phyloP scores from a whole-genome alignment of 129 eudicot genomes.

The Flaveria robusta region DNA sequence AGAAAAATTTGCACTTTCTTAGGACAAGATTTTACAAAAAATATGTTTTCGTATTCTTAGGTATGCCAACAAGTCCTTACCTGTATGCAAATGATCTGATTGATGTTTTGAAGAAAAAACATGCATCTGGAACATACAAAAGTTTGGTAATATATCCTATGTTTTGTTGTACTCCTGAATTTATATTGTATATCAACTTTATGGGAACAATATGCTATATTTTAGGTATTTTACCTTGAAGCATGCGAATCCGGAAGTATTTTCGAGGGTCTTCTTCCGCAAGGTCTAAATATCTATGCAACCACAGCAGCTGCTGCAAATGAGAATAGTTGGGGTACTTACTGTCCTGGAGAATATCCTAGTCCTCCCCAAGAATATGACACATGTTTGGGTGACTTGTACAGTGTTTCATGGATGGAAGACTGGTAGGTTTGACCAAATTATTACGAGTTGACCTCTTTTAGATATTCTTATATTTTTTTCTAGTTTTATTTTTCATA shows the following conservation, averaged over 20 bases:
- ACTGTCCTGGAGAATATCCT: conserved; percentile 84
- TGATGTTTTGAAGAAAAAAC: conserved; percentile 71
- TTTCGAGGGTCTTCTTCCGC: conserved; percentile 87
- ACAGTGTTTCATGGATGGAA: conserved; percentile 98
- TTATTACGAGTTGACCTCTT: neutral
- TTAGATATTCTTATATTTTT: neutral
- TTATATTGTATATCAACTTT: conserved; percentile 11
- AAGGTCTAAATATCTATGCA: conserved; percentile 85
- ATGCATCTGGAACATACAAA: conserved; percentile 84
- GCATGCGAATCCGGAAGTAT: conserved; percentile 98
- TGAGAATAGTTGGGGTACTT: conserved; percentile 96
- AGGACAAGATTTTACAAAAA: neutral
- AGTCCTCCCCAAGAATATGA: conserved; percentile 85
- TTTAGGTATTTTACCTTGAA: conserved; percentile 89
- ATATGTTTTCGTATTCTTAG: conserved; percentile 34
- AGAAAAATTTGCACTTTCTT: neutral
- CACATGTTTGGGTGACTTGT: conserved; percentile 96
- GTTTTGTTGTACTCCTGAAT: neutral
- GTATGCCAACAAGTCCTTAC: conserved; percentile 83
- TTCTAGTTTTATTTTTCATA: neutral
- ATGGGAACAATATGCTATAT: conserved; percentile 12
- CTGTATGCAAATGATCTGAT: conserved; percentile 71
- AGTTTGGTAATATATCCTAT: conserved; percentile 69
- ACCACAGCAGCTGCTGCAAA: conserved; percentile 87
- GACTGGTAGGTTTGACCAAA: conserved; percentile 59